Evolutionary conservation across 129 eudicot genomes (phyloP).

Genomic region (Rutidosis leptorrhynchoides): DNA sequence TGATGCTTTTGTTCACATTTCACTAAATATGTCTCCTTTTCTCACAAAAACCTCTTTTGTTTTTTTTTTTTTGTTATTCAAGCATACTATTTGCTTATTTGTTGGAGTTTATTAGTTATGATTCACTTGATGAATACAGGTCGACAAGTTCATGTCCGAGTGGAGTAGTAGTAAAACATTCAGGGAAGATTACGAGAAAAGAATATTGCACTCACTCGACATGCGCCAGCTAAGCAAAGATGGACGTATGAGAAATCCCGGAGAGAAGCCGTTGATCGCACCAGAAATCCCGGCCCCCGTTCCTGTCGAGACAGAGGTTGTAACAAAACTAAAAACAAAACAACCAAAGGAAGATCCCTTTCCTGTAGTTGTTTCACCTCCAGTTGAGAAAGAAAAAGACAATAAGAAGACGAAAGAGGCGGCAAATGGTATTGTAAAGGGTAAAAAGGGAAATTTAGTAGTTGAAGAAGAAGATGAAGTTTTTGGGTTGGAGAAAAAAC

Average conservation of each 20-base stretch:
- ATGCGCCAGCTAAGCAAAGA: conserved; percentile 72
- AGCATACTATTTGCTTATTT: too few relatives aligned
- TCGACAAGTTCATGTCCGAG: conserved; percentile 48
- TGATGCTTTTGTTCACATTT: not conserved
- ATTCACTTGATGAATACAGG: conserved; percentile 28
- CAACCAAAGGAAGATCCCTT: conserved; percentile 44
- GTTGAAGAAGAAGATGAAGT: conserved; percentile 35
- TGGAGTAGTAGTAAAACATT: conserved; percentile 53
- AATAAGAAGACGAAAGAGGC: conserved; percentile 35
- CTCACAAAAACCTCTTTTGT: too few relatives aligned
- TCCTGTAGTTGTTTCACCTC: conserved; percentile 13
- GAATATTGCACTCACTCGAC: conserved; percentile 64
- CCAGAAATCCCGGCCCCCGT: conserved; percentile 35
- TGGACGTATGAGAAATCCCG: conserved; percentile 70
- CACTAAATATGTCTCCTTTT: not conserved
- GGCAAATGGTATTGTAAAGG: conserved; percentile 32
- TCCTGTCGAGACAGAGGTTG: conserved; percentile 38
- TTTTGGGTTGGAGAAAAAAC: conserved; percentile 32
- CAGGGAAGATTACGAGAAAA: conserved; percentile 65
- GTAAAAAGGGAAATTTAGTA: conserved; percentile 31
- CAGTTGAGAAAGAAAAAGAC: conserved; percentile 32
- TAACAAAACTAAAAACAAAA: conserved; percentile 39
- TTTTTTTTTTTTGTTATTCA: not conserved
- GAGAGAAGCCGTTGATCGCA: conserved; percentile 64
- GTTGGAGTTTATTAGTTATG: not conserved